Base-by-base conservation (phyloP, 306 rosid species). In the Gillenia trifoliata region DNA sequence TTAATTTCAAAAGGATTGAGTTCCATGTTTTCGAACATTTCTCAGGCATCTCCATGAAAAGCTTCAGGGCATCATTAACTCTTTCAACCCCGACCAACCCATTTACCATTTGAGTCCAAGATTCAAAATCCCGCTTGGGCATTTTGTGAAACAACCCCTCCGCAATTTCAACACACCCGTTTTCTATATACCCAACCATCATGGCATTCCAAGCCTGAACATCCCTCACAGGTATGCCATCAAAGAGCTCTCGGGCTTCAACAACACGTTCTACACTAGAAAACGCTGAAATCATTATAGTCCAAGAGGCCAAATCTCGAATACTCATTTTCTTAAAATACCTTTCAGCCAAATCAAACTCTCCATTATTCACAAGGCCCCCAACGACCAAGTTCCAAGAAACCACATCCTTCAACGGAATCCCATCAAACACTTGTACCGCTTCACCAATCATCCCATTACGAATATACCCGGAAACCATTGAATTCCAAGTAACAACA, bases 341-440 rank as follows among this genome's bases (percentile, higher is more conserved):
- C 74, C 54, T 71, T 63, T 75, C 80, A 4, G 88, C 88, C 81
- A 74, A 75, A 68, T 64, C 84, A 47, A 76, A 29, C 19, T 75
- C 75, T 59, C 87, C 87, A 41, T 71, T 63, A 41, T 76, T 77
- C 52, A 84, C 87, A 57, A 84, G 85, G 59, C 88, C 85, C 25
- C 91, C 85, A 38, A 84, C 52, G 6, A 84, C 78, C 85, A 84
- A 80, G 79, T 87, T 87, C 91, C 85, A 87, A 15, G 91, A 87
- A 72, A 87, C 72, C 63, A 80, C 91, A 75, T 84, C 84, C 77
- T 77, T 82, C 78, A 65, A 13, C 5, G 71, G 80, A 85, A 82
- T 84, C 54, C 28, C 82, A 73, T 87, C 79, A 50, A 87, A 87
- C 64, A 75, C 64, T 26, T 6, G 19, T n/a, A 87, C 47, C 1